Evolutionary conservation across 2,329 filamentous ascomycete genomes (phyloP), one percentile per base, ranked within the genome.

Genomic region (Penicillium concentricum): DNA sequence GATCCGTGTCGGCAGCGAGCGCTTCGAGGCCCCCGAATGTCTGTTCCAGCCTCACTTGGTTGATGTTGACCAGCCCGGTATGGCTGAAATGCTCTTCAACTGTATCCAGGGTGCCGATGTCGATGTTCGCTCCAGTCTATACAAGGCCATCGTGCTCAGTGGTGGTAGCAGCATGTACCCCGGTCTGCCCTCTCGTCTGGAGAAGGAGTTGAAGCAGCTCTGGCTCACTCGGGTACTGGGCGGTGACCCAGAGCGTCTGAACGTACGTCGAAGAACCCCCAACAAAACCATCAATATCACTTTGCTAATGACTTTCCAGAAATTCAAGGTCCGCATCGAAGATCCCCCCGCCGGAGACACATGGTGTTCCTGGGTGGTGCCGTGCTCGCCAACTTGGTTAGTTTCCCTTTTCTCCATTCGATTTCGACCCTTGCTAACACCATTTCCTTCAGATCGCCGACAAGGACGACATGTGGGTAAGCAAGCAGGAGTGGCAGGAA

Each of bases 331-430:
- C 65, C 87, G 94, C 76, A 97, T 99, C 81, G 94, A 99, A 76
- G 94, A 99, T 75, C 94, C 94, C 50, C 94, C 94, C 85, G 94
- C 78, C 86, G 94, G 79, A 85, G 93, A 77, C 94, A 99, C 81
- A 97, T 99, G 92, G 94, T 99, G n/a, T 97, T 99, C 83, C 79
- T 99, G 54, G 94, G 94, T 57, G 94, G 94, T 67, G 94, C 94
- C 26, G 94, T 99, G 61, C 81, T 99, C 69, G 94, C 94, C 67
- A 97, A 97, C 74, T 95, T 99, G 76, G 82, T 85, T 77, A 73
- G 81, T 74, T 24, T 28, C 34, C 6, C 7, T 4, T 30, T 38
- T 22, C 20, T 4, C 5, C 13, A 32, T 44, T 10, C 12, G 24
- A 12, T 8, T 28, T 5, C n/a, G 22, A 8, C 38, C 15, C 53